A percentile compares a stretch with the other conserved stretches of the same genome.
phyloP scores from a whole-genome alignment of 2,329 filamentous ascomycete genomes.

The Ramularia collo-cygni region DNA sequence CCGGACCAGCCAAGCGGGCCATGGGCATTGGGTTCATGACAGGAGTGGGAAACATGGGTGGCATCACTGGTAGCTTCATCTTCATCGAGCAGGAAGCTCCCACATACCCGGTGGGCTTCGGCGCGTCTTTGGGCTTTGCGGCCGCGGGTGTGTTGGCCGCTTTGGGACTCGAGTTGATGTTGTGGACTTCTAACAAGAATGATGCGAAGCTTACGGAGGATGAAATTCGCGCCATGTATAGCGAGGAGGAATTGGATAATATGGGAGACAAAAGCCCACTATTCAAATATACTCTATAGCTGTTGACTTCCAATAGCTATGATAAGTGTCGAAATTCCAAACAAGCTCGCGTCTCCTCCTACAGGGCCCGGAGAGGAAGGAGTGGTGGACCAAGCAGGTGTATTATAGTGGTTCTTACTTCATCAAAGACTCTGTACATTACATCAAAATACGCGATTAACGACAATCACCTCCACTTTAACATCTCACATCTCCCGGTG shows the following conservation, averaged over 20 bases:
- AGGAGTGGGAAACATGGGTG: conserved; percentile 13
- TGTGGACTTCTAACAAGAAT: conserved; percentile 23
- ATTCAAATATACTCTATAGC: conserved; percentile 29
- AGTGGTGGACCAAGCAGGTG: too few relatives aligned
- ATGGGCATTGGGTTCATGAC: conserved; percentile 32
- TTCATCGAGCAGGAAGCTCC: conserved; percentile 43
- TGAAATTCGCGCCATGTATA: conserved; percentile 30
- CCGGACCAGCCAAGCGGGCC: conserved; percentile 30
- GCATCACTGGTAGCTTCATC: conserved; percentile 5
- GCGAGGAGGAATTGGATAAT: conserved; percentile 30
- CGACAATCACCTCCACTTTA: too few relatives aligned
- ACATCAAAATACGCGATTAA: too few relatives aligned
- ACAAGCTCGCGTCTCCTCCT: too few relatives aligned
- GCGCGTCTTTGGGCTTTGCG: conserved; percentile 18
- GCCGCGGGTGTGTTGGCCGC: conserved; percentile 22
- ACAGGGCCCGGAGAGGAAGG: too few relatives aligned
- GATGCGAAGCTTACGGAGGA: conserved; percentile 29
- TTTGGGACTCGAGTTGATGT: conserved; percentile 4
- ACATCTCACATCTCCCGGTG: too few relatives aligned
- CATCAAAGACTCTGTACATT: too few relatives aligned
- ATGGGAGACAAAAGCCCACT: conserved; percentile 36
- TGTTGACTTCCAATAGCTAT: too few relatives aligned
- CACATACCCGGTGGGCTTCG: conserved; percentile 45
- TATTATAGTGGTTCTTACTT: too few relatives aligned
- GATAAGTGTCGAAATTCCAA: too few relatives aligned